Evolutionary conservation across 768 basidiomycete species (phyloP), one percentile per base, ranked within the genome.

Genomic region (Suillus subalutaceus): DNA sequence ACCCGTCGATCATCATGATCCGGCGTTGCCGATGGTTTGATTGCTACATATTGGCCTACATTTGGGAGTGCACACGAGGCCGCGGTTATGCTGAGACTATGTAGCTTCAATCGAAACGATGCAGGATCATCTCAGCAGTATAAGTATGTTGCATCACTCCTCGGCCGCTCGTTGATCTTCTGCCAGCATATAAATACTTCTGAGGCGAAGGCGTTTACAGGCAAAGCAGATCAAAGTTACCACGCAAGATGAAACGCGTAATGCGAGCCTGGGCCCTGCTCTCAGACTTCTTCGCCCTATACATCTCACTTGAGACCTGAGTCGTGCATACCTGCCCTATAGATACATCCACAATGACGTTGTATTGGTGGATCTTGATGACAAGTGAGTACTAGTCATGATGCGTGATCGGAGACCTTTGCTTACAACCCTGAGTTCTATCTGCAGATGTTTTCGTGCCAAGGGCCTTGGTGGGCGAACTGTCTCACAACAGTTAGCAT

Each of bases 1-100:
- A 55, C 18, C 30, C 18, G 55, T 56, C 35, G 35, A 56, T 56
- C 35, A 56, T 56, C 55, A 56, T 56, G 32, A 37, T 56, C 59
- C 59, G 37, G 37, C 37, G 59, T 60, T 23, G 18, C 41, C 6
- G 40, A 43, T 20, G 30, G 18, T 30, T 44, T 60, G 12, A 60
- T 43, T 60, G 40, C 41, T 20, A 7, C 20, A 56, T n/a, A 4
- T 9, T 43, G 41, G 3, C 10, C 30, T 59, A 26, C 55, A 56
- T n/a, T 55, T 13, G 6, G 35, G 55, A 56, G 20, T n/a, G 35
- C 32, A 18, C n/a, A 30, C 15, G 59, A 43, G 41, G 41, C 59
- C 41, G 41, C 59, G 59, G 18, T 20, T 43, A 30, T 44, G 26
- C 18, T 41, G 59, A 60, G 26, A 43, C 41, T 32, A 26, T 26